These are phyloP conservation scores for Dryas octopetala DNA, from an alignment of 306 rosid genomes.

Conservation along the genomic window DNA sequence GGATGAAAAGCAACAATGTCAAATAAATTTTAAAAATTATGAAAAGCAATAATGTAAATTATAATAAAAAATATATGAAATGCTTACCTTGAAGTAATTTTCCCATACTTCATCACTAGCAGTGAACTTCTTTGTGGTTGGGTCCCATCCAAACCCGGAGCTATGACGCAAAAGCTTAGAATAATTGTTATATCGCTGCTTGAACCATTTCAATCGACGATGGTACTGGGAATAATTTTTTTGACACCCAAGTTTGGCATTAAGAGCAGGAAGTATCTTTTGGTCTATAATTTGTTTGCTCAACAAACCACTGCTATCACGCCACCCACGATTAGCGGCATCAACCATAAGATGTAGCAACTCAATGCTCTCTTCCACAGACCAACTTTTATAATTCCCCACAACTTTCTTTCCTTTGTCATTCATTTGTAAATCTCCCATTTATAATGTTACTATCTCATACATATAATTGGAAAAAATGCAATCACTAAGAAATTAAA, in stretches of 20 bases:
- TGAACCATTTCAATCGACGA: background rate
- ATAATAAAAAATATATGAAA: too few species aligned
- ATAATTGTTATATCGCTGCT: background rate
- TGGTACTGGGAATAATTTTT: background rate
- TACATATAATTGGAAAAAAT: too few species aligned
- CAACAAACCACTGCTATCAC: background rate
- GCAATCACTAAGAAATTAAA: too few species aligned
- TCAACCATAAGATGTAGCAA: background rate
- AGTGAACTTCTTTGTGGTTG: background rate
- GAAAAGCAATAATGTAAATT: too few species aligned
- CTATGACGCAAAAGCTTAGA: background rate
- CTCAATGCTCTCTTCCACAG: too few species aligned
- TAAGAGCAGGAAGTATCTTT: background rate
- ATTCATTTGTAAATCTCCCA: too few species aligned
- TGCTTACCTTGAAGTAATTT: background rate
- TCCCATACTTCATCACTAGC: background rate
- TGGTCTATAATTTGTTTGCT: background rate
- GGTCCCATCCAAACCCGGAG: background rate
- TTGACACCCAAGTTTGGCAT: background rate
- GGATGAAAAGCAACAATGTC: too few species aligned
- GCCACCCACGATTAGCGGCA: background rate
- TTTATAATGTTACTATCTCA: too few species aligned
- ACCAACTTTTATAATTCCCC: too few species aligned
- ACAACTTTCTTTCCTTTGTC: too few species aligned
- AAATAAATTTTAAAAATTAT: too few species aligned